Evolutionary conservation across 2,329 filamentous ascomycete genomes (phyloP).

Genomic region (Pseudocercospora pini-densiflorae): DNA sequence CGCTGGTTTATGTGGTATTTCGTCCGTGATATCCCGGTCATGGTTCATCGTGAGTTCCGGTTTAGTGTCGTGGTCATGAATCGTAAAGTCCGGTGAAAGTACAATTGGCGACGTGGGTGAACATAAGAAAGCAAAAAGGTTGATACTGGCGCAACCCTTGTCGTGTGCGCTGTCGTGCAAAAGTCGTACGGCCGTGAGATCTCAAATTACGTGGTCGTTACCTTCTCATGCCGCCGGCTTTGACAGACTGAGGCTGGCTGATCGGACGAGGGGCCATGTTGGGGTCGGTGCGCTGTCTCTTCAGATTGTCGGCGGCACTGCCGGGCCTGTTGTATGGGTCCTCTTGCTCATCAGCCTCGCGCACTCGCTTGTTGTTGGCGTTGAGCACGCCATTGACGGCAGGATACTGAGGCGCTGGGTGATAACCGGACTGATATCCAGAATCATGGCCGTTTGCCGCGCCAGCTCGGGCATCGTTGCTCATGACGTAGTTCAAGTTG

Average conservation of each 20-base stretch:
- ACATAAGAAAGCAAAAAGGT: constrained; percentile 22
- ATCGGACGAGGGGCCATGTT: constrained; percentile 35
- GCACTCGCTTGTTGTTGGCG: constrained; percentile 62
- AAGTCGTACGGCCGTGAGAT: constrained; percentile 21
- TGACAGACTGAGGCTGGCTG: constrained; percentile 39
- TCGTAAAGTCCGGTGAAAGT: constrained; percentile 36
- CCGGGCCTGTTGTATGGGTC: constrained; percentile 70
- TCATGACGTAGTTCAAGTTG: constrained; percentile 88
- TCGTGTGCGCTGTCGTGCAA: constrained; percentile 23
- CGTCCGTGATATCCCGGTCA: constrained; percentile 27
- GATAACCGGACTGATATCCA: constrained; percentile 71
- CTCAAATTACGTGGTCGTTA: constrained; percentile 23
- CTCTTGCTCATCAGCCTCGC: constrained; percentile 65
- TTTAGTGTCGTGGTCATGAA: constrained; percentile 39
- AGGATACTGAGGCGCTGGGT: constrained; percentile 57
- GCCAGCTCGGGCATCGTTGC: constrained; percentile 63
- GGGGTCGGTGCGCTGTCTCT: constrained; percentile 74
- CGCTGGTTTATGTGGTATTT: constrained; percentile 29
- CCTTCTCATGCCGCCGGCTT: constrained; percentile 37
- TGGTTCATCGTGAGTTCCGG: constrained; percentile 31
- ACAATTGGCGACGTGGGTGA: constrained; percentile 22
- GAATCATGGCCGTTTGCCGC: constrained; percentile 57
- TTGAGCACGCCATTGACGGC: constrained; percentile 65
- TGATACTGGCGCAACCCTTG: constrained; percentile 23
- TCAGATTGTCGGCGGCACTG: constrained; percentile 66